These are phyloP conservation scores for Candolleomyces aberdarensis DNA, from an alignment of 768 basidiomycete genomes.

Conservation along the genomic window DNA sequence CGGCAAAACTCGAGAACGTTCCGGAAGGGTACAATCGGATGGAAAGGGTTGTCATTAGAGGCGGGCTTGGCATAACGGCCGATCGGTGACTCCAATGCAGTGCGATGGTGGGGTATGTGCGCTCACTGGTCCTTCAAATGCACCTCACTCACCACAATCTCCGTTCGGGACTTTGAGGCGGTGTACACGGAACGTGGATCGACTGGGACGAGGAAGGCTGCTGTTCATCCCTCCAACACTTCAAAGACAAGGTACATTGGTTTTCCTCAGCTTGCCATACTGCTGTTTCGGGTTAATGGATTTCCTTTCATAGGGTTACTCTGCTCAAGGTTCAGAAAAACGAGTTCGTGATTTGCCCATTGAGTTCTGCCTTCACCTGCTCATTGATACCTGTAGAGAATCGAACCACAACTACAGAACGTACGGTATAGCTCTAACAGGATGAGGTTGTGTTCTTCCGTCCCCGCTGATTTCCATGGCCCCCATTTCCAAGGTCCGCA, in stretches of 20 bases:
- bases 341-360: background rate
- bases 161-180: background rate
- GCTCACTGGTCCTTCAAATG: background rate
- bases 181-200: background rate
- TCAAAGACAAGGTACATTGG: background rate
- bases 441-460: background rate
- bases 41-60: background rate
- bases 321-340: background rate
- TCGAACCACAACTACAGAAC: background rate
- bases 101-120: background rate
- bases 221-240: background rate
- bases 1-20: background rate
- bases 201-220: background rate
- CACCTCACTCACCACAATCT: background rate
- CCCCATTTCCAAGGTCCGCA: background rate
- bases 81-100: background rate
- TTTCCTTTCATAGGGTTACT: background rate
- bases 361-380: background rate
- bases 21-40: background rate
- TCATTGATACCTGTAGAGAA: background rate
- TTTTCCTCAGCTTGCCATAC: background rate
- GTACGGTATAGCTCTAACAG: background rate
- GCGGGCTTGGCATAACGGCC: background rate
- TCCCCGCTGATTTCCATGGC: background rate
- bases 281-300: background rate